These are phyloP conservation scores for Theileria annulata DNA, from an alignment of 169 alveolate genomes.

Conservation along the genomic window DNA sequence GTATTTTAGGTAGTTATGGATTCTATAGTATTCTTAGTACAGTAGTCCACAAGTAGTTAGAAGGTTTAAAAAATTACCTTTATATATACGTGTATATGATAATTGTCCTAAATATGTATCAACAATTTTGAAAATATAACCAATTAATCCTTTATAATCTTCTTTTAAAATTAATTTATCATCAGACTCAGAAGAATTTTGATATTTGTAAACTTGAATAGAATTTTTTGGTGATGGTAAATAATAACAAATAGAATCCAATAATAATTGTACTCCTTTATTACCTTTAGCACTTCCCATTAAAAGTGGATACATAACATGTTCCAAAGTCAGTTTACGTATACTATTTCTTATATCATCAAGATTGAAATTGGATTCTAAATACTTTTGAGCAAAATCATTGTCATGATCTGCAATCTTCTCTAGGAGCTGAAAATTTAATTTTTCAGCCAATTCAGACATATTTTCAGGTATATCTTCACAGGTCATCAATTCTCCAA, in stretches of 20 bases:
- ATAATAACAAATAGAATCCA: slow-evolving; percentile 90
- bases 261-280: slow-evolving; percentile 91
- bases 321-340: slow-evolving; percentile 77
- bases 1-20: too few species aligned
- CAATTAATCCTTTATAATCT: slow-evolving; percentile 82
- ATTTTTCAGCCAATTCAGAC: background rate
- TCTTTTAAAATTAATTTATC: background rate
- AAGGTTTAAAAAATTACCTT: slow-evolving; percentile 83
- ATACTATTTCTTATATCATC: slow-evolving; percentile 67
- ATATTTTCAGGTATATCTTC: slow-evolving; percentile 82
- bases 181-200: slow-evolving; percentile 45
- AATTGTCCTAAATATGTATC: slow-evolving; percentile 89
- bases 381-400: slow-evolving; percentile 87
- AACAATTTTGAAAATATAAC: slow-evolving; percentile 90
- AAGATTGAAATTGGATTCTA: slow-evolving; percentile 69
- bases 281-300: slow-evolving; percentile 95
- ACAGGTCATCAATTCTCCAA: slow-evolving; percentile 78
- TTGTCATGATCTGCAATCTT: slow-evolving; percentile 91
- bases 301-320: slow-evolving; percentile 85
- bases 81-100: slow-evolving; percentile 89
- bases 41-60: too few species aligned
- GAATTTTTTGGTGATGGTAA: slow-evolving; percentile 88
- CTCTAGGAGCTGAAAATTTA: slow-evolving; percentile 15
- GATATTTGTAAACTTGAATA: slow-evolving; percentile 21
- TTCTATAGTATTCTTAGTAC: slow-evolving; percentile 66